Conservation (phyloP, 306 rosid species). For the Dicorynia guianensis region DNA sequence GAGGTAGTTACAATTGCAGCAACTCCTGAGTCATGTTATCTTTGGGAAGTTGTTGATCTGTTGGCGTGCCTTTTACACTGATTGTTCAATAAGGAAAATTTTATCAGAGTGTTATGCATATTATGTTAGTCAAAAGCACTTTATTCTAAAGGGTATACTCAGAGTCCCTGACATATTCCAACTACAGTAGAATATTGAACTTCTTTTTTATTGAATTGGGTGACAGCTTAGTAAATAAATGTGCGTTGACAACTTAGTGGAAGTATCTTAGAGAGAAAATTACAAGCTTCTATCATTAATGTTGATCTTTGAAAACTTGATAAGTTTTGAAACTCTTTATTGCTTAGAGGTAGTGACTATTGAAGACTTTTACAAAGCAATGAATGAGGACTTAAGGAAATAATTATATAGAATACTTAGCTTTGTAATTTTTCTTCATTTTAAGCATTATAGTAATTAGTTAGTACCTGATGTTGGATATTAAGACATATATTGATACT, state of each 20-base stretch:
- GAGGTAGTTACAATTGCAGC: slow-evolving; percentile 22
- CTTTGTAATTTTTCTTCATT: not conserved
- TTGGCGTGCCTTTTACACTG: slow-evolving; percentile 18
- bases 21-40: not conserved
- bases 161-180: not conserved
- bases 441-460: not conserved
- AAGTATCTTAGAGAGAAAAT: slow-evolving; percentile 14
- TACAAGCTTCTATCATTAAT: slow-evolving; percentile 1
- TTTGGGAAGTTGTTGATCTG: slow-evolving; percentile 20
- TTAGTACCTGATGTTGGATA: not conserved
- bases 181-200: slow-evolving; percentile 8
- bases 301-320: slow-evolving; percentile 1
- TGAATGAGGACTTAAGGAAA: not conserved
- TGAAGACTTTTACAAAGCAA: not conserved
- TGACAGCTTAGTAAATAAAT: not conserved
- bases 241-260: slow-evolving; percentile 1
- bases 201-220: not conserved
- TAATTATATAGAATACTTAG: not conserved
- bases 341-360: not conserved
- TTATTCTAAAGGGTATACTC: slow-evolving; percentile 9
- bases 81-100: slow-evolving; percentile 5
- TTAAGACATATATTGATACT: not conserved
- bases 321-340: not conserved
- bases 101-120: slow-evolving; percentile 16
- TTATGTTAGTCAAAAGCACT: slow-evolving; percentile 10